These are phyloP conservation scores for Cyclotella kingstonii DNA, from an alignment of 108 stramenopile species.

Conservation along the genomic window DNA sequence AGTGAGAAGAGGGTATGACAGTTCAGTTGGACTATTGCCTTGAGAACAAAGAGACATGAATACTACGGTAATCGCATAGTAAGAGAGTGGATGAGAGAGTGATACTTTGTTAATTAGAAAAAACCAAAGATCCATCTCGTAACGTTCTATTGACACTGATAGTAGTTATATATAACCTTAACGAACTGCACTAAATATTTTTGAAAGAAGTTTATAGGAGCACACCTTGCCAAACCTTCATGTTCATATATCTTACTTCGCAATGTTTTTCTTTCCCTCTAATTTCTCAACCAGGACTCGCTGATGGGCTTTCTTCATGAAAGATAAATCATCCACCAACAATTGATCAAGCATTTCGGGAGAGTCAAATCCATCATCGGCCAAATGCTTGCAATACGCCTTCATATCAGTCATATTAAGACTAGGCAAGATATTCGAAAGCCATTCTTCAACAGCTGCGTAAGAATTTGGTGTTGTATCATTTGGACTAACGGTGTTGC, in stretches of 20 bases:
- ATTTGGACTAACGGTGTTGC: neutral
- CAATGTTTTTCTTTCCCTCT: too few species aligned
- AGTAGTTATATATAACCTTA: too few species aligned
- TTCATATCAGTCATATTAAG: neutral
- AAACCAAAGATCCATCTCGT: too few species aligned
- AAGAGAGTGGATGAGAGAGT: too few species aligned
- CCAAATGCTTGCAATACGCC: conserved; percentile 6
- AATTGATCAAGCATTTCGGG: conserved; percentile 16
- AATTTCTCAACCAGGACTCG: conserved; percentile 5
- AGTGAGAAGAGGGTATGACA: conserved; percentile 56
- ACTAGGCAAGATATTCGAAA: neutral
- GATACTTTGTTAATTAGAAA: too few species aligned
- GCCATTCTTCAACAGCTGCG: neutral
- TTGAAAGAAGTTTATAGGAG: too few species aligned
- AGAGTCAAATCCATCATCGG: conserved; percentile 27
- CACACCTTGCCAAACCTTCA: too few species aligned
- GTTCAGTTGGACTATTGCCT: conserved; percentile 56
- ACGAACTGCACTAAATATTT: too few species aligned
- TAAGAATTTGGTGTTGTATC: neutral
- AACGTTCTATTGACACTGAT: too few species aligned
- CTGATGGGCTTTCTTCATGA: conserved; percentile 20
- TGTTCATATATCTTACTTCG: too few species aligned
- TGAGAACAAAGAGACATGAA: too few species aligned
- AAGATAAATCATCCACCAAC: conserved; percentile 9
- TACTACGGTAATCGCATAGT: too few species aligned